Percentiles rank a stretch among this genome's conserved stretches.
Evolutionary conservation across 257 asterid species (phyloP).

Genomic region (Solanum pimpinellifolium): DNA sequence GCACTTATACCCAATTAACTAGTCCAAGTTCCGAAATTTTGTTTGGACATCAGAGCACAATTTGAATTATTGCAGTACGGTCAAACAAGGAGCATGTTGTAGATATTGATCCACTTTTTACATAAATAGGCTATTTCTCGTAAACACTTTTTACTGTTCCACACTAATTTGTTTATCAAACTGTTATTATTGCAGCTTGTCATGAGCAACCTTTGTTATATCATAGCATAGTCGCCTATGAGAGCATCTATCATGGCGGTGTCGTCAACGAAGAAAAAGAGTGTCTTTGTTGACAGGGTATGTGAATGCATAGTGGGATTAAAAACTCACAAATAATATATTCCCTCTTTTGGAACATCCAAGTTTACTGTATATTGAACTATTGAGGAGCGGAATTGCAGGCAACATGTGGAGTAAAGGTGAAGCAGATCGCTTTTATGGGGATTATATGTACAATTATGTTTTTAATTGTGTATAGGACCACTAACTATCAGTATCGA

Average conservation of each 20-base stretch:
- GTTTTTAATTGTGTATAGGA: constrained; percentile 46
- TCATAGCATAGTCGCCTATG: not conserved
- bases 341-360: not conserved
- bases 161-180: not conserved
- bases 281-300: not conserved
- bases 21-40: not conserved
- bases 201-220: not conserved
- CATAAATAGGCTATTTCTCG: not conserved
- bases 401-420: constrained; percentile 43
- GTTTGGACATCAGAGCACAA: not conserved
- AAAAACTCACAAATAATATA: not conserved
- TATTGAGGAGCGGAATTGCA: constrained; percentile 1
- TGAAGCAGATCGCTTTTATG: constrained; percentile 54
- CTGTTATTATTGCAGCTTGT: not conserved
- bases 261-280: not conserved
- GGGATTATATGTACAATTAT: constrained; percentile 46
- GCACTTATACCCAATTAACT: not conserved
- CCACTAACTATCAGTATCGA: constrained; percentile 56
- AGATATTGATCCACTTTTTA: not conserved
- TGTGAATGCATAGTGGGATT: not conserved
- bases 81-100: not conserved
- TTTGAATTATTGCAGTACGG: not conserved
- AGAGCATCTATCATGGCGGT: not conserved
- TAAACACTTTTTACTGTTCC: not conserved
- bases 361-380: not conserved